A percentile compares a stretch with the other conserved stretches of the same genome.
phyloP scores from a whole-genome alignment of 164 flowering plant genomes.

The Nymphaea colorata region DNA sequence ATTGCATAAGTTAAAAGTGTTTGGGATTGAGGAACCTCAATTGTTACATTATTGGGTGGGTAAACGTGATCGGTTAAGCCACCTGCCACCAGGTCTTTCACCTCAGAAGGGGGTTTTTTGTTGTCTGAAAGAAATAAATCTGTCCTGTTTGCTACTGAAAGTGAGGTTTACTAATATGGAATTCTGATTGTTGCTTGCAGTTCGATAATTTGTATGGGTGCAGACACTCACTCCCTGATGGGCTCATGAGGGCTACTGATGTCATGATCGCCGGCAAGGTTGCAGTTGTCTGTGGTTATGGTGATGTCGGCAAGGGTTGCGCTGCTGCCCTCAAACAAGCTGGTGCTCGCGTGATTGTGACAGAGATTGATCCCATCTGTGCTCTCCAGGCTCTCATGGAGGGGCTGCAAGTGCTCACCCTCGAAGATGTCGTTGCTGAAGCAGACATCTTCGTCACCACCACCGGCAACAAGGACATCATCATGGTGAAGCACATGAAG shows the following conservation, averaged over 20 bases:
- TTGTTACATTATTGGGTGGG: no score
- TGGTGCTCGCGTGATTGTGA: conserved; percentile 21
- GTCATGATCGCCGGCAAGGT: conserved; percentile 22
- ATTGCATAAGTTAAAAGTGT: no score
- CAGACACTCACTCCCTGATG: conserved; percentile 21
- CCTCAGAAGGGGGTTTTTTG: no score
- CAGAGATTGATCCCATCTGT: conserved; percentile 28
- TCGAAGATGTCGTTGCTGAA: conserved; percentile 18
- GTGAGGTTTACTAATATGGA: no score
- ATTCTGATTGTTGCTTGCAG: background rate
- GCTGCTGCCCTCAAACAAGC: conserved; percentile 20
- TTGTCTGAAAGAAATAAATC: no score
- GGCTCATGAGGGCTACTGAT: conserved; percentile 20
- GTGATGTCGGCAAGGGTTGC: conserved; percentile 23
- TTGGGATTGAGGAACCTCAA: no score
- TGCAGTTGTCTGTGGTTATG: conserved; percentile 16
- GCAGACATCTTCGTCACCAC: conserved; percentile 21
- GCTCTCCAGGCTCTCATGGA: conserved; percentile 32
- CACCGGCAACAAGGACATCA: conserved; percentile 28
- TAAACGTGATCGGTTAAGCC: no score
- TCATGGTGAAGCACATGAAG: conserved; percentile 22
- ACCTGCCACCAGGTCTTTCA: no score
- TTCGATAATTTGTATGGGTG: conserved; percentile 17
- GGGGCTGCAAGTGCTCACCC: conserved; percentile 18
- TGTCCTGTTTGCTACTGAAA: no score